Base-by-base conservation (phyloP, 202 grass and related monocot species). In the Brachypodium distachyon region DNA sequence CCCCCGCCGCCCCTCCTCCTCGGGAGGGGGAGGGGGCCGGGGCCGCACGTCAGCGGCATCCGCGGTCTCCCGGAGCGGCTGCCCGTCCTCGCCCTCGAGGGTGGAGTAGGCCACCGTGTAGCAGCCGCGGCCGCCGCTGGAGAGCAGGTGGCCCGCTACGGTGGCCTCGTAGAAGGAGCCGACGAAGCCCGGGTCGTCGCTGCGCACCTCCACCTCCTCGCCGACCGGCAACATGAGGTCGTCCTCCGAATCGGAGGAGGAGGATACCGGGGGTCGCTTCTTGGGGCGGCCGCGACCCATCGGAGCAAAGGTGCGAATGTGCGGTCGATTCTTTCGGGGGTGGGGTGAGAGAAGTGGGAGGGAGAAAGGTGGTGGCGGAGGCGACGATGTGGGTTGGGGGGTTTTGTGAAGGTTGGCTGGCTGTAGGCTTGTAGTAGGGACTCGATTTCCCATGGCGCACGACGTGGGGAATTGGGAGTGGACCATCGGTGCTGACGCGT, bases 121-220 rank as follows among this genome's bases (percentile, higher is more conserved):
- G 37, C 81, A 29, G 41, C 56, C 17, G 34, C 81, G n/a, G 36
- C 42, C 23, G 12, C 61, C 62, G 3, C 4, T 5, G 3, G 16
- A 16, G 8, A 25, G 8, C 7, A 68, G 16, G 72, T 42, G 49
- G 0, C 33, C 70, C 38, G 44, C 32, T n/a, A 97, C 54, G 23
- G 55, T 78, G 18, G 83, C 88, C 85, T 93, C 94, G 74, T 87
- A 87, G 83, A 83, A 97, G 29, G 88, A 83, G 22, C 41, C 81
- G 1, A 3, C 32, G 74, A 91, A 93, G 8, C 88, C 83, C 10
- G 53, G 60, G 4, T 87, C 86, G 26, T 89, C 61, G 34, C 22
- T 42, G 3, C 76, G 74, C 26, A 91, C 90, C 83, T 97, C 90
- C 47, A 97, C 88, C 21, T n/a, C 16, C 10, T 73, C 31, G 68